phyloP scores from a whole-genome alignment of 2,329 filamentous ascomycete genomes.

The Massarina eburnea region DNA sequence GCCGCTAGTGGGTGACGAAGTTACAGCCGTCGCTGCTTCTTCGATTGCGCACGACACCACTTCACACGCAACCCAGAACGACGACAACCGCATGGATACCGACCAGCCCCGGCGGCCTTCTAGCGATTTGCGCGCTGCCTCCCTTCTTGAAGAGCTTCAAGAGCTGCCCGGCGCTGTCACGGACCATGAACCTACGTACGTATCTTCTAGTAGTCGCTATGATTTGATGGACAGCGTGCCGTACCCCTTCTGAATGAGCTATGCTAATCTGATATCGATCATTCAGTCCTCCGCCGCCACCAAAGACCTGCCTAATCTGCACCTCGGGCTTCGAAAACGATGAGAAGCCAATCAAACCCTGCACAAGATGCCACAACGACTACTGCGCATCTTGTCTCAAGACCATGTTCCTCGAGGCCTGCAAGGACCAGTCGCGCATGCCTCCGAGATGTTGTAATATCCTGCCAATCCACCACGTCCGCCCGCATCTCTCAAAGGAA shows the following conservation, averaged over 20 bases:
- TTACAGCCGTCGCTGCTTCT: conserved; percentile 3
- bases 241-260: too few relatives aligned
- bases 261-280: too few relatives aligned
- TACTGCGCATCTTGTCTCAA: conserved; percentile 45
- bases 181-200: neutral
- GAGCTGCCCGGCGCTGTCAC: conserved; percentile 1
- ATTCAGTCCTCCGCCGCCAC: neutral
- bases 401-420: conserved; percentile 46
- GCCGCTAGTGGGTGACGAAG: neutral
- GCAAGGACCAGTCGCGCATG: conserved; percentile 45
- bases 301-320: conserved; percentile 27
- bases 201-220: too few relatives aligned
- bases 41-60: neutral
- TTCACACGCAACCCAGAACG: neutral
- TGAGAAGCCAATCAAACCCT: conserved; percentile 28
- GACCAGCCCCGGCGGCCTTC: neutral
- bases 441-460: conserved; percentile 50
- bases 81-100: conserved; percentile 6
- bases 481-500: conserved; percentile 36
- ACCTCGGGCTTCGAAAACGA: conserved; percentile 11
- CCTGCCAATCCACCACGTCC: conserved; percentile 47
- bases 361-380: conserved; percentile 29
- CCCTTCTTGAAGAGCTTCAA: neutral
- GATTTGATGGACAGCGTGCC: too few relatives aligned
- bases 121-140: neutral